A percentile compares a stretch with the other conserved stretches of the same genome.
These are phyloP conservation scores for Penicillium lagena DNA, from an alignment of 495 filamentous ascomycete species.

Conservation along the genomic window DNA sequence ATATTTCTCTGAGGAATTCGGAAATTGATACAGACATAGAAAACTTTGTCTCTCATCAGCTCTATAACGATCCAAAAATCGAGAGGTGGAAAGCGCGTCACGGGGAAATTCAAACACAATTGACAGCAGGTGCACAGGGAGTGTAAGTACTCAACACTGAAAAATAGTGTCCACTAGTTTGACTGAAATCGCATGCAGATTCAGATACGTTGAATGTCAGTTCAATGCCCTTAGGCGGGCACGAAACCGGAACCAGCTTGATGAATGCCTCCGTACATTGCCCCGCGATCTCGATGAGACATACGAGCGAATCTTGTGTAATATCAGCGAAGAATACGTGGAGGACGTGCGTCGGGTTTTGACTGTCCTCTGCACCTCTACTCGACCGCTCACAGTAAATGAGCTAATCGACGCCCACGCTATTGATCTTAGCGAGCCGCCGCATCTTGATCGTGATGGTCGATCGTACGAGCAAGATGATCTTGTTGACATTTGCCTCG, in stretches of 20 bases:
- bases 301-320: conserved; percentile 27
- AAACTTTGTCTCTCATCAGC: conserved; percentile 20
- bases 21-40: conserved; percentile 24
- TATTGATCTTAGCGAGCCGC: conserved; percentile 14
- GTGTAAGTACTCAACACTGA: conserved; percentile 19
- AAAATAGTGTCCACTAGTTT: no score
- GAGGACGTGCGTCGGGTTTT: conserved; percentile 23
- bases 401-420: conserved; percentile 25
- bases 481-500: conserved; percentile 21
- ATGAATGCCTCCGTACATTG: conserved; percentile 19
- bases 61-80: conserved; percentile 16
- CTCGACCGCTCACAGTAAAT: conserved; percentile 17
- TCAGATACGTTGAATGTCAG: conserved; percentile 35
- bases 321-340: conserved; percentile 13
- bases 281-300: conserved; percentile 30
- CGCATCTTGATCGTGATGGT: conserved; percentile 13
- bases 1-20: conserved; percentile 17
- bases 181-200: conserved; percentile 13
- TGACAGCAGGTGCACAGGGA: conserved; percentile 22
- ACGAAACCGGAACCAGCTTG: conserved; percentile 9
- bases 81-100: conserved; percentile 1
- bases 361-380: conserved; percentile 23
- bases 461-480: conserved; percentile 11
- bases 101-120: conserved; percentile 16
- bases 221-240: conserved; percentile 17